phyloP scores from a whole-genome alignment of 106 monocot genomes.

The Apostasia ramifera region DNA sequence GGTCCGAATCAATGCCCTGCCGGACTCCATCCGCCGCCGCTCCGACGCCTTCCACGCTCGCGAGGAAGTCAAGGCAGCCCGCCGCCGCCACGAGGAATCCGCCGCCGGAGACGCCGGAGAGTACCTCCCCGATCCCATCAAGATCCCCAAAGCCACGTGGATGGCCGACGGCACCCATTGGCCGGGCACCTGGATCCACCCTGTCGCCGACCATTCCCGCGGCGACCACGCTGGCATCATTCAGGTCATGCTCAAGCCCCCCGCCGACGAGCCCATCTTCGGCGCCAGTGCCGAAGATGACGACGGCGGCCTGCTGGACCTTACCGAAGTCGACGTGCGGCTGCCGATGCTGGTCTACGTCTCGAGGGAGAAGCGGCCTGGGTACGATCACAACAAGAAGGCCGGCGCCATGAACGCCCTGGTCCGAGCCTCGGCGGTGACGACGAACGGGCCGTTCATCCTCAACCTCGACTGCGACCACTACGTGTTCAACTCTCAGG shows the following conservation, averaged over 20 bases:
- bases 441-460: constrained; percentile 69
- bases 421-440: constrained; percentile 60
- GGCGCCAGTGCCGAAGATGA: constrained; percentile 13
- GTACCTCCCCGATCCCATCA: constrained; percentile 42
- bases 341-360: constrained; percentile 67
- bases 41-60: constrained; percentile 83
- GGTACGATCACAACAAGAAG: constrained; percentile 77
- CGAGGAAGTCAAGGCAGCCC: constrained; percentile 81
- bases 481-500: constrained; percentile 59
- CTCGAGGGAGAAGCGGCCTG: constrained; percentile 65
- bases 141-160: constrained; percentile 88
- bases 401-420: constrained; percentile 80
- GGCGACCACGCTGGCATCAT: constrained; percentile 82
- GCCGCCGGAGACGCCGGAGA: constrained; percentile 18
- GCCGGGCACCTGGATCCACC: constrained; percentile 69
- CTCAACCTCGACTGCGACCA: constrained; percentile 18
- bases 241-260: constrained; percentile 85
- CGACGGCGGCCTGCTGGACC: constrained; percentile 29
- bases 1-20: constrained; percentile 74
- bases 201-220: constrained; percentile 45
- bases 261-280: constrained; percentile 30
- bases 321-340: constrained; percentile 45
- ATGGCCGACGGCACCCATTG: constrained; percentile 96
- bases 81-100: constrained; percentile 36
- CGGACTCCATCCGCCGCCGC: constrained; percentile 70